These are phyloP conservation scores for Mycena citricolor DNA, from an alignment of 1,284 basidiomycete species.

Conservation along the genomic window DNA sequence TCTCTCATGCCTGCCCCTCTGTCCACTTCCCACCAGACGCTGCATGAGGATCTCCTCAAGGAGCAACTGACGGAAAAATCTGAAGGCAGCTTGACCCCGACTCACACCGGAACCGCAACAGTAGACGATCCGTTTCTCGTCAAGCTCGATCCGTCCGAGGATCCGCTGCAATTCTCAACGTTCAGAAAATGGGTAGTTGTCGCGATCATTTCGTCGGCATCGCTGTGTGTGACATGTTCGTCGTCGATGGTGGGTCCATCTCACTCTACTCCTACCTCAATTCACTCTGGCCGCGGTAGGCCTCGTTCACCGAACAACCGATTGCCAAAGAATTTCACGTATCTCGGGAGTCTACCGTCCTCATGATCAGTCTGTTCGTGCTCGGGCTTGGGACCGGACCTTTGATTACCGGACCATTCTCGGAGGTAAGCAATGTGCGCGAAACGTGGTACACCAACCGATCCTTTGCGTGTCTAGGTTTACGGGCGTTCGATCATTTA, in stretches of 20 bases:
- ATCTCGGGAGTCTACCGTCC: constrained; percentile 60
- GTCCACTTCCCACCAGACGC: too few species aligned
- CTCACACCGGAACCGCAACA: too few species aligned
- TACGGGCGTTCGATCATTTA: constrained; percentile 58
- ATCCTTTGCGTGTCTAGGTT: constrained; percentile 32
- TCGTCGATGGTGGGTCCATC: constrained; percentile 59
- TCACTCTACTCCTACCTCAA: neutral
- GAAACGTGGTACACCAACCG: neutral
- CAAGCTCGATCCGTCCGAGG: neutral
- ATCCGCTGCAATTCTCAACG: neutral
- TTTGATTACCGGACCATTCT: constrained; percentile 45
- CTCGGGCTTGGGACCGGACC: constrained; percentile 44
- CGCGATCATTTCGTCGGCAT: constrained; percentile 48
- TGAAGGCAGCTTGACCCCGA: too few species aligned
- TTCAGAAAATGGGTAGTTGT: constrained; percentile 56
- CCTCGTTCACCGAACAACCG: constrained; percentile 62
- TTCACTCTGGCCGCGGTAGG: constrained; percentile 36
- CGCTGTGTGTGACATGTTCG: constrained; percentile 65
- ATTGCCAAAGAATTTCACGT: constrained; percentile 60
- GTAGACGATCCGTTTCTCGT: constrained; percentile 1
- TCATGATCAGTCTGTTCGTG: constrained; percentile 72
- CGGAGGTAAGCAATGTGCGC: neutral
- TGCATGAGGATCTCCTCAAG: too few species aligned
- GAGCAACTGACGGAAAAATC: too few species aligned
- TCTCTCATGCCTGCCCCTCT: too few species aligned